Base-by-base conservation (phyloP, 345 rosid genomes). In the Hibiscus syriacus region DNA sequence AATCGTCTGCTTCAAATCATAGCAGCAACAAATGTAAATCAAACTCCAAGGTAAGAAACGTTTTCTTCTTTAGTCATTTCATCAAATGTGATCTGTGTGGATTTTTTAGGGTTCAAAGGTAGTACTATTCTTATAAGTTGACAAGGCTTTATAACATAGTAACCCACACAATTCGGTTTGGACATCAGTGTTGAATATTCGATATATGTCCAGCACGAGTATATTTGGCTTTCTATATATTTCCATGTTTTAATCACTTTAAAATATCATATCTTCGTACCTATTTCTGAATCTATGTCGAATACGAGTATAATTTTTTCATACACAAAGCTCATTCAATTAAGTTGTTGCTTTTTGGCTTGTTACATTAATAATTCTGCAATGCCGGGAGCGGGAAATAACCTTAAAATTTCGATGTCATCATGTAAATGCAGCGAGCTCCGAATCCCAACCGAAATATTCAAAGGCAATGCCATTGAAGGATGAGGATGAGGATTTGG, bases 21-120 rank as follows among this genome's bases (percentile, higher is more conserved):
- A 86, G 87, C 73, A 80, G 83, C 82, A 85, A 78, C 78, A 83
- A 85, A 71, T 85, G 92, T 70, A 89, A 87, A 73, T 83, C 90
- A 12, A 89, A 86, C 83, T 59, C 88, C 66, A 89, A 85, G 85
- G 96, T 89, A 75, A 16, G 56, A 1, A 50, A 38, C 34, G 62
- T 43, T 22, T 25, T 43, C 14, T 20, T 41, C 22, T 43, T 17
- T 66, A n/a, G 34, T 53, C 52, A 34, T 17, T 68, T 26, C 3
- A 13, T 32, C 22, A 36, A 3, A 3, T 73, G 25, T 39, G 13
- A 17, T 60, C 14, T 48, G 32, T 25, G 22, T 43, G 23, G 26
- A 26, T 1, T 16, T 26, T 48, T 26, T 25, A n/a, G 57, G 17
- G 19, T 2, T 66, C 17, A 50, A 34, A 16, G 6, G 16, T 66